Conservation (phyloP, 1,284 basidiomycete genomes). For the Megacollybia platyphylla region DNA sequence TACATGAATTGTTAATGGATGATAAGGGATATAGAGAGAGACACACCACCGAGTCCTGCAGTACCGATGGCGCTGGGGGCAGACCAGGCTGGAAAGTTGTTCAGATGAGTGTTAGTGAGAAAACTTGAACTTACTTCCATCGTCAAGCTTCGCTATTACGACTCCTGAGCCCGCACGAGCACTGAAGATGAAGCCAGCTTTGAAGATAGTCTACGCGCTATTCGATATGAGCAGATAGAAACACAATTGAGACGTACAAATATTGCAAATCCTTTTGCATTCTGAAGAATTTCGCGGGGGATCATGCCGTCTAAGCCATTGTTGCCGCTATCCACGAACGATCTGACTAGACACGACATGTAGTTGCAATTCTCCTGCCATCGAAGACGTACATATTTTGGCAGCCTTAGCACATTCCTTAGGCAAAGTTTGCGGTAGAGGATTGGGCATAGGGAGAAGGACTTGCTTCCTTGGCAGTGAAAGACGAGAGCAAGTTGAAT, state of each 20-base stretch:
- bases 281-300: constrained; percentile 52
- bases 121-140: constrained; percentile 57
- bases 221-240: too few species aligned
- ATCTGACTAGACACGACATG: constrained; percentile 36
- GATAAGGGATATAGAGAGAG: background rate
- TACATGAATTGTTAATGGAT: background rate
- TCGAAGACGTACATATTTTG: constrained; percentile 46
- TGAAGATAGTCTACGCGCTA: constrained; percentile 14
- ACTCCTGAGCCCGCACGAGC: constrained; percentile 82
- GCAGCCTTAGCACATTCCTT: constrained; percentile 69
- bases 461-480: background rate
- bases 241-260: constrained; percentile 28
- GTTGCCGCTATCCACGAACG: constrained; percentile 59
- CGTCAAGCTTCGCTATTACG: constrained; percentile 77
- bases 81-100: constrained; percentile 63
- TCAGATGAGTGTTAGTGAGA: background rate
- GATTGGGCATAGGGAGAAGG: constrained; percentile 17
- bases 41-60: constrained; percentile 76
- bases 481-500: background rate
- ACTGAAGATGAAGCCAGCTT: constrained; percentile 69
- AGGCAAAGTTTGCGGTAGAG: constrained; percentile 56
- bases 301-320: constrained; percentile 66
- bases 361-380: constrained; percentile 1
- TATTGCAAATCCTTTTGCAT: constrained; percentile 78
- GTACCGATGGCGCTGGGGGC: constrained; percentile 92